Conservation (phyloP, 2,329 filamentous ascomycete genomes). For the Cytospora schulzeri region DNA sequence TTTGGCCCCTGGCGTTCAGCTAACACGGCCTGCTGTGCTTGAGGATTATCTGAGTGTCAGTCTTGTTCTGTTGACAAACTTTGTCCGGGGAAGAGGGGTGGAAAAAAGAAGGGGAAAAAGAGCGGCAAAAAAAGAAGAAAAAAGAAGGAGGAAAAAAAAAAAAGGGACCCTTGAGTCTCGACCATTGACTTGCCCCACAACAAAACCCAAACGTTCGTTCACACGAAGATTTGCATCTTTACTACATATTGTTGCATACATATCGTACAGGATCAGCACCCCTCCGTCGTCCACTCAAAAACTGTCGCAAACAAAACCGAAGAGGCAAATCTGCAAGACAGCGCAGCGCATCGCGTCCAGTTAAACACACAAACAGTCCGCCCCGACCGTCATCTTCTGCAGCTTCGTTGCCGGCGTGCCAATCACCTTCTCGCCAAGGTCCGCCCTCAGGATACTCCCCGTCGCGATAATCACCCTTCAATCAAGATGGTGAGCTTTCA, state of each 20-base stretch:
- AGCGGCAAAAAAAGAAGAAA: background rate
- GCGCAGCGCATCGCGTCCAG: slow-evolving; percentile 21
- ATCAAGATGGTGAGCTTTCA: slow-evolving; percentile 27
- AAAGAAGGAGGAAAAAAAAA: background rate
- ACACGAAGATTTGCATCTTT: slow-evolving; percentile 1
- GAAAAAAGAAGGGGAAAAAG: background rate
- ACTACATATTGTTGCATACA: background rate
- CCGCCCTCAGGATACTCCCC: slow-evolving; percentile 15
- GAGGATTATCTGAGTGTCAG: background rate
- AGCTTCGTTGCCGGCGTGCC: slow-evolving; percentile 14
- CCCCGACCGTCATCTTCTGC: slow-evolving; percentile 26
- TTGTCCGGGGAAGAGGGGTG: background rate
- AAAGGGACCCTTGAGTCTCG: background rate
- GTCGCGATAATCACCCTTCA: slow-evolving; percentile 11
- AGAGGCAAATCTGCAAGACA: slow-evolving; percentile 18
- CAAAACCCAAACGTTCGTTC: background rate
- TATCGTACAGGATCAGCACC: background rate
- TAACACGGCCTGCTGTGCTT: slow-evolving; percentile 3
- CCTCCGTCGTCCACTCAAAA: slow-evolving; percentile 17
- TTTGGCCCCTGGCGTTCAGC: slow-evolving; percentile 11
- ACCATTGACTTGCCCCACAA: background rate
- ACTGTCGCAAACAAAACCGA: slow-evolving; percentile 15
- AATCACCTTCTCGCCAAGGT: slow-evolving; percentile 18
- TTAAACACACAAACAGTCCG: slow-evolving; percentile 22
- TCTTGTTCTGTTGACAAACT: slow-evolving; percentile 10